Percentiles rank a stretch among this genome's conserved stretches.
Evolutionary conservation across 371 early-diverging fungal genomes (phyloP).

Genomic region (Mucor mucedo): DNA sequence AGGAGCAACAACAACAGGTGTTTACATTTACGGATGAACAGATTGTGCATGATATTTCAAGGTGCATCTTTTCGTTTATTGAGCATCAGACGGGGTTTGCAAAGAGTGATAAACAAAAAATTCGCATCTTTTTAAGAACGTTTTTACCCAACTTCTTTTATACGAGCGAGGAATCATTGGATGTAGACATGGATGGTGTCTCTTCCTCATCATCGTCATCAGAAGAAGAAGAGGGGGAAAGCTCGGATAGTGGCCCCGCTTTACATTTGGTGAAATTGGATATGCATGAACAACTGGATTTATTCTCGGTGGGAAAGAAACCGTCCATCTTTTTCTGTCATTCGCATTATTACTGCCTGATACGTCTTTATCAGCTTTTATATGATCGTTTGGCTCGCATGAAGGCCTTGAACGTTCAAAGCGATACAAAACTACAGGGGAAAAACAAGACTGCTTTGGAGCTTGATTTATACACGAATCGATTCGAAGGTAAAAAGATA

Average conservation of each 20-base stretch:
- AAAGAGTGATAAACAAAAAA: slow-evolving; percentile 65
- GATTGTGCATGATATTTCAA: slow-evolving; percentile 68
- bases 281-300: background rate
- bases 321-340: slow-evolving; percentile 56
- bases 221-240: background rate
- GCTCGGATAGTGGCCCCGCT: background rate
- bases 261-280: background rate
- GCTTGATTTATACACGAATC: slow-evolving; percentile 74
- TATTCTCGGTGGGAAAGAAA: slow-evolving; percentile 30
- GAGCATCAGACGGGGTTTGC: slow-evolving; percentile 60
- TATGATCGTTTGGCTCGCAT: slow-evolving; percentile 82
- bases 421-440: slow-evolving; percentile 53
- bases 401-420: slow-evolving; percentile 69
- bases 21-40: slow-evolving; percentile 63
- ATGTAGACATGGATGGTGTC: slow-evolving; percentile 36
- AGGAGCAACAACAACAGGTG: slow-evolving; percentile 70
- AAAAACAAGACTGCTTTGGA: slow-evolving; percentile 73
- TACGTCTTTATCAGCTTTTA: slow-evolving; percentile 82
- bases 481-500: slow-evolving; percentile 48
- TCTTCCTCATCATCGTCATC: slow-evolving; percentile 36
- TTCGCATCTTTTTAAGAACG: slow-evolving; percentile 68
- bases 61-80: slow-evolving; percentile 57
- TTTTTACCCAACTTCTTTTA: slow-evolving; percentile 79
- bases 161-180: slow-evolving; percentile 26
- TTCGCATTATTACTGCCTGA: slow-evolving; percentile 54